Conservation (phyloP, 805 yeast species). For the Ogataea philodendri region DNA sequence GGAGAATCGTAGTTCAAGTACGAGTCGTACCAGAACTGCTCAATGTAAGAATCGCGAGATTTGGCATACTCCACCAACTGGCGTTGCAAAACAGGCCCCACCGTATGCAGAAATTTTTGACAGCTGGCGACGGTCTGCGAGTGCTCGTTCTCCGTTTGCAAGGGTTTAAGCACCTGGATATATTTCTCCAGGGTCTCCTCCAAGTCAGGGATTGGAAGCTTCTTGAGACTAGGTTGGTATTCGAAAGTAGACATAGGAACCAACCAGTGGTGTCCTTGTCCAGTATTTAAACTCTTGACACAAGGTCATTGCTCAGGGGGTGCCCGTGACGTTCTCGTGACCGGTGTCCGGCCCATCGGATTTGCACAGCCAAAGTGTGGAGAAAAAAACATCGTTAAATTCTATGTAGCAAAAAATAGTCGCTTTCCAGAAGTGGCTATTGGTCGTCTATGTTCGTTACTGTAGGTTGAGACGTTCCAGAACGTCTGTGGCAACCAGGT, state of each 20-base stretch:
- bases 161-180: slow-evolving; percentile 65
- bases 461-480: slow-evolving; percentile 17
- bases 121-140: slow-evolving; percentile 58
- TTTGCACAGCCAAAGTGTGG: slow-evolving; percentile 8
- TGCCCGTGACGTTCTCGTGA: slow-evolving; percentile 9
- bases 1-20: slow-evolving; percentile 85
- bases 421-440: slow-evolving; percentile 3
- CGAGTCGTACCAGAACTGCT: slow-evolving; percentile 93
- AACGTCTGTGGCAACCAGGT: slow-evolving; percentile 25
- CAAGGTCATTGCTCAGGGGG: slow-evolving; percentile 6
- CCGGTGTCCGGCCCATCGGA: slow-evolving; percentile 11
- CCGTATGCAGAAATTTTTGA: slow-evolving; percentile 49
- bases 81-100: slow-evolving; percentile 58
- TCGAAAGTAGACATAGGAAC: slow-evolving; percentile 46
- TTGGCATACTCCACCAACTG: slow-evolving; percentile 61
- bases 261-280: neutral
- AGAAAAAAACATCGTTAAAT: neutral
- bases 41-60: slow-evolving; percentile 75
- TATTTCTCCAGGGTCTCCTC: slow-evolving; percentile 65
- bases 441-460: neutral
- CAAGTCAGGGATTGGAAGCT: slow-evolving; percentile 80
- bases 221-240: slow-evolving; percentile 55
- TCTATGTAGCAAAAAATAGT: slow-evolving; percentile 7
- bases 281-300: slow-evolving; percentile 3
- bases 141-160: slow-evolving; percentile 78